A percentile compares a stretch with the other conserved stretches of the same genome.
These are phyloP conservation scores for Xylariales sp. DNA, from an alignment of 2,329 filamentous ascomycete genomes.

Conservation along the genomic window DNA sequence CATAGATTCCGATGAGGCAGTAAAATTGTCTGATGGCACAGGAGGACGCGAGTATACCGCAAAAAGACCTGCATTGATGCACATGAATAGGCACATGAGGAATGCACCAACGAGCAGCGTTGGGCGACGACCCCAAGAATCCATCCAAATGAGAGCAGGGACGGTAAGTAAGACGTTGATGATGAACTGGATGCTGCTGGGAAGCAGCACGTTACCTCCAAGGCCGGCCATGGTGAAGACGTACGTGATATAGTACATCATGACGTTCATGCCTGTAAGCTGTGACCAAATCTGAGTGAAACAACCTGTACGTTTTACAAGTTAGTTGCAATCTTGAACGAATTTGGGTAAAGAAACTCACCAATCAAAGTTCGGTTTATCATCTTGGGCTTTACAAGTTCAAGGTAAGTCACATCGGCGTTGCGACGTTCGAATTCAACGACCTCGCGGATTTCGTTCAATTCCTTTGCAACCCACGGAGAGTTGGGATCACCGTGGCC, in stretches of 20 bases:
- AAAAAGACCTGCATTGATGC: constrained; percentile 41
- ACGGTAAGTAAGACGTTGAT: constrained; percentile 80
- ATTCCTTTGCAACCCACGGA: constrained; percentile 63
- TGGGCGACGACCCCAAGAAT: constrained; percentile 69
- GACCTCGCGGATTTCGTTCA: constrained; percentile 69
- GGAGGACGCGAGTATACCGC: constrained; percentile 34
- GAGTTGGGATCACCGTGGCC: constrained; percentile 60
- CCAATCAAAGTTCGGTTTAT: constrained; percentile 69
- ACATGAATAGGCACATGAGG: constrained; percentile 54
- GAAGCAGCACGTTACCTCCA: constrained; percentile 54
- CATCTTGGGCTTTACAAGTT: constrained; percentile 71
- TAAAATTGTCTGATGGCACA: constrained; percentile 25
- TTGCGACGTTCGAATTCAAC: constrained; percentile 70
- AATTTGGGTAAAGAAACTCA: too few species aligned
- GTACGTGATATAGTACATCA: constrained; percentile 69
- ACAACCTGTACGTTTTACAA: constrained; percentile 34
- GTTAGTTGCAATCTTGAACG: too few species aligned
- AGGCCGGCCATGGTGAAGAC: constrained; percentile 70
- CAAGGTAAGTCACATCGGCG: constrained; percentile 63
- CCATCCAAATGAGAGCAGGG: constrained; percentile 69
- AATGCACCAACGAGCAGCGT: constrained; percentile 62
- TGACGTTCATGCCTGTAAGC: constrained; percentile 72
- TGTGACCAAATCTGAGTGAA: constrained; percentile 76
- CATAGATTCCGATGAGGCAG: constrained; percentile 39
- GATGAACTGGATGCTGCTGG: constrained; percentile 68